Percentiles rank a stretch among this genome's conserved stretches.
These are phyloP conservation scores for Venustampulla echinocandica DNA, from an alignment of 495 filamentous ascomycete species.

Conservation along the genomic window DNA sequence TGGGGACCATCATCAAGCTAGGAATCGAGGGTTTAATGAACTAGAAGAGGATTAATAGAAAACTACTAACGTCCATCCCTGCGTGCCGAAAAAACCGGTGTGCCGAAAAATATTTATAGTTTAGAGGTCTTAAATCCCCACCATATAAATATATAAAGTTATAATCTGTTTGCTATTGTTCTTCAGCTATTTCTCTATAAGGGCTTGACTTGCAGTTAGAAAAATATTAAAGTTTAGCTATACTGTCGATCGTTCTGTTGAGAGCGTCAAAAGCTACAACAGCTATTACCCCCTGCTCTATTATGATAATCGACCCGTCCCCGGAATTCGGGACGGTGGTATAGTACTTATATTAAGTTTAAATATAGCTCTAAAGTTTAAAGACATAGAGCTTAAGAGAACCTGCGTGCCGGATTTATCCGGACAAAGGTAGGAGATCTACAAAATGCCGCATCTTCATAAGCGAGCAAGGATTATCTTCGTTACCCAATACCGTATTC, in stretches of 20 bases:
- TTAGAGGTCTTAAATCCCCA: too few species aligned
- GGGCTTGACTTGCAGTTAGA: background rate
- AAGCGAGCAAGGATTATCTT: too few species aligned
- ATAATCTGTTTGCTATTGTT: background rate
- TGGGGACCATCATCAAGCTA: background rate
- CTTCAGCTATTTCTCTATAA: too few species aligned
- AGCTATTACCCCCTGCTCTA: background rate
- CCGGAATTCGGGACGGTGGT: background rate
- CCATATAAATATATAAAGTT: too few species aligned
- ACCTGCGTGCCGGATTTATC: too few species aligned
- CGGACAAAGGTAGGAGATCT: background rate
- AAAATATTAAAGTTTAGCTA: background rate
- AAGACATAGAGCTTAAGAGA: background rate
- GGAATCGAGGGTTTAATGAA: background rate
- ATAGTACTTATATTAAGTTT: background rate
- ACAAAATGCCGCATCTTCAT: too few species aligned
- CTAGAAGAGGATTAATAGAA: background rate
- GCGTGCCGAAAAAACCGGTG: background rate
- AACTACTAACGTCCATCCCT: background rate
- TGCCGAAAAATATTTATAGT: background rate
- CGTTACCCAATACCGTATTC: background rate
- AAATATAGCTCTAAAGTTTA: background rate
- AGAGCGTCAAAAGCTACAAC: background rate
- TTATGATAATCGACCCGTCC: background rate
- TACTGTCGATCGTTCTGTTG: background rate